Evolutionary conservation across 2,329 filamentous ascomycete genomes (phyloP).

Genomic region (Didymella arachidicola): DNA sequence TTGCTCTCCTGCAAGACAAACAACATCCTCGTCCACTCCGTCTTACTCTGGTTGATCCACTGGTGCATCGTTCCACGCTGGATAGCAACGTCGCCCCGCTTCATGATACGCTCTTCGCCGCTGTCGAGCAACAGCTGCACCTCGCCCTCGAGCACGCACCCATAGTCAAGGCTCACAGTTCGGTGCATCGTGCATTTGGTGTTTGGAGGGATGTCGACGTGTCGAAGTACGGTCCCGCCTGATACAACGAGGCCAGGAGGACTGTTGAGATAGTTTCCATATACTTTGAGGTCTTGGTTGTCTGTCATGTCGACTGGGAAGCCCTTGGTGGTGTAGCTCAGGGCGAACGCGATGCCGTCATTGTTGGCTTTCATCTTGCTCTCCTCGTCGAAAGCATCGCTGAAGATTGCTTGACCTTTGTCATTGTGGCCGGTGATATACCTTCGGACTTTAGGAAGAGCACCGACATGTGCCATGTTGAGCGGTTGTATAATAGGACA

Average conservation of each 20-base stretch:
- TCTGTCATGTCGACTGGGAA: conserved; percentile 58
- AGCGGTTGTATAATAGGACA: background rate
- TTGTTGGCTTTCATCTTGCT: conserved; percentile 49
- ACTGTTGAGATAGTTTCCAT: conserved; percentile 54
- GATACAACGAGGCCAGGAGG: conserved; percentile 61
- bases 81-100: conserved; percentile 49
- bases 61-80: conserved; percentile 53
- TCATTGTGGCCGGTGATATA: conserved; percentile 50
- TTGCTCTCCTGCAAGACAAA: conserved; percentile 49
- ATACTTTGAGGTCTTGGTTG: conserved; percentile 57
- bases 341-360: conserved; percentile 58
- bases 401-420: conserved; percentile 49
- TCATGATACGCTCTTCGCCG: conserved; percentile 49
- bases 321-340: conserved; percentile 59
- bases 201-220: conserved; percentile 49
- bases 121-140: conserved; percentile 50
- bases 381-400: conserved; percentile 46
- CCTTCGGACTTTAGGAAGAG: conserved; percentile 44
- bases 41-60: conserved; percentile 48
- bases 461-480: conserved; percentile 44
- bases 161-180: conserved; percentile 52
- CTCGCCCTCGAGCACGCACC: conserved; percentile 51
- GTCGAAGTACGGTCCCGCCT: conserved; percentile 57
- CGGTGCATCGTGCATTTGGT: conserved; percentile 52
- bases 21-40: conserved; percentile 49